A percentile compares a stretch with the other conserved stretches of the same genome.
Evolutionary conservation across 2,329 filamentous ascomycete genomes (phyloP).

Genomic region (Fusarium pilosicola): DNA sequence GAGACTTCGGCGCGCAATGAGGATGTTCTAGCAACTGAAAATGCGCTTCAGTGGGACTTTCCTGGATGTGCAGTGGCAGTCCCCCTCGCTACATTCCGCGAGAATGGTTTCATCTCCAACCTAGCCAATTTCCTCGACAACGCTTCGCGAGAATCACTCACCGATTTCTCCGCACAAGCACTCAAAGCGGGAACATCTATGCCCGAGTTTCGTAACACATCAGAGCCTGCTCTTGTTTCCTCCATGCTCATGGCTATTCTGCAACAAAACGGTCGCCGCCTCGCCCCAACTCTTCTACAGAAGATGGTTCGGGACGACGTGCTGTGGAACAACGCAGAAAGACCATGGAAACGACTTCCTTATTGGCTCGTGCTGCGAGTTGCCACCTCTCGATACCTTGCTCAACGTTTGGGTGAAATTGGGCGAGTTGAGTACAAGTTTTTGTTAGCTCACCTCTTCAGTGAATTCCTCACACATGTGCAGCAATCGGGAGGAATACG

Average conservation of each 20-base stretch:
- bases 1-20: slow-evolving; percentile 66
- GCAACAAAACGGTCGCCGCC: slow-evolving; percentile 61
- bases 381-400: slow-evolving; percentile 63
- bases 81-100: slow-evolving; percentile 45
- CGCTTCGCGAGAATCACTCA: slow-evolving; percentile 63
- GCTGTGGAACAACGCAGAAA: slow-evolving; percentile 56
- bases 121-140: slow-evolving; percentile 66
- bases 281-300: slow-evolving; percentile 53
- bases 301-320: slow-evolving; percentile 73
- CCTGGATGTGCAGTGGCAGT: slow-evolving; percentile 64
- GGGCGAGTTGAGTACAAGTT: slow-evolving; percentile 64
- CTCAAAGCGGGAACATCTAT: slow-evolving; percentile 62
- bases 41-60: slow-evolving; percentile 68
- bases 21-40: slow-evolving; percentile 60
- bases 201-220: slow-evolving; percentile 67
- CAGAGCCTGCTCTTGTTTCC: slow-evolving; percentile 66
- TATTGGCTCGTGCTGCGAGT: slow-evolving; percentile 73
- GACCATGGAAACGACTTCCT: slow-evolving; percentile 71
- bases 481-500: slow-evolving; percentile 1
- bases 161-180: slow-evolving; percentile 61
- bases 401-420: slow-evolving; percentile 42
- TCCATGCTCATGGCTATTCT: slow-evolving; percentile 70
- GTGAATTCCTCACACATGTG: slow-evolving; percentile 56
- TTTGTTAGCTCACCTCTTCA: slow-evolving; percentile 60
- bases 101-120: slow-evolving; percentile 40